phyloP scores from a whole-genome alignment of 2,329 filamentous ascomycete genomes.

The Daldinia sp. region DNA sequence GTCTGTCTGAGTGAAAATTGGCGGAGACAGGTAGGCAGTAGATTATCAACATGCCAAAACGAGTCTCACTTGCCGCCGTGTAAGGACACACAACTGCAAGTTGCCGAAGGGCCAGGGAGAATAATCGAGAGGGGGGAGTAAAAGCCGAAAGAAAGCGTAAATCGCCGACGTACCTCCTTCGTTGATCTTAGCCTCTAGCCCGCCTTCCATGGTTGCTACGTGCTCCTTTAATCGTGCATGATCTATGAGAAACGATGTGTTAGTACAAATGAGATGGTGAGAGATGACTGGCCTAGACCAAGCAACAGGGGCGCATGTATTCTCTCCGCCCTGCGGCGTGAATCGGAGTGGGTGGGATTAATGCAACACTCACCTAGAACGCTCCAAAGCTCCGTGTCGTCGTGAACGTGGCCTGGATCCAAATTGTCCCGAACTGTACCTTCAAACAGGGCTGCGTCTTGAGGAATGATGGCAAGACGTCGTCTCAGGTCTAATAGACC shows the following conservation, averaged over 20 bases:
- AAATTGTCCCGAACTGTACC: conserved; percentile 93
- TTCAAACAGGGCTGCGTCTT: conserved; percentile 96
- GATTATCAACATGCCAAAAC: conserved; percentile 31
- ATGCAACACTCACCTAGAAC: conserved; percentile 75
- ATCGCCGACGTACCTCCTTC: conserved; percentile 80
- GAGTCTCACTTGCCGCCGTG: conserved; percentile 32
- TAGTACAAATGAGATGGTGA: conserved; percentile 47
- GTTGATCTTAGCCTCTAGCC: conserved; percentile 87
- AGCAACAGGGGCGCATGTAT: conserved; percentile 38
- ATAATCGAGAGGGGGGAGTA: conserved; percentile 36
- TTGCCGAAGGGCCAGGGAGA: conserved; percentile 43
- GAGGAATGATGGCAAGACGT: conserved; percentile 93
- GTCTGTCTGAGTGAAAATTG: conserved; percentile 36
- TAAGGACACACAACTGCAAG: conserved; percentile 38
- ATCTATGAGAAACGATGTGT: conserved; percentile 62
- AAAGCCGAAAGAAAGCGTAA: conserved; percentile 44
- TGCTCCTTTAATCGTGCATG: conserved; percentile 95
- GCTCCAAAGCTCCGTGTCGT: conserved; percentile 97
- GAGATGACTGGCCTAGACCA: conserved; percentile 28
- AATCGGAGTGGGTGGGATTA: conserved; percentile 33
- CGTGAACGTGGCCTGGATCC: conserved; percentile 92
- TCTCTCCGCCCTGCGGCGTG: conserved; percentile 37
- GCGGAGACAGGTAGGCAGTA: conserved; percentile 23
- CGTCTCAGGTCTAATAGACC: conserved; percentile 88
- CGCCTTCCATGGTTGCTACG: conserved; percentile 83